Base-by-base conservation (phyloP, 23 red algal species). In the Gracilariopsis chorda region DNA sequence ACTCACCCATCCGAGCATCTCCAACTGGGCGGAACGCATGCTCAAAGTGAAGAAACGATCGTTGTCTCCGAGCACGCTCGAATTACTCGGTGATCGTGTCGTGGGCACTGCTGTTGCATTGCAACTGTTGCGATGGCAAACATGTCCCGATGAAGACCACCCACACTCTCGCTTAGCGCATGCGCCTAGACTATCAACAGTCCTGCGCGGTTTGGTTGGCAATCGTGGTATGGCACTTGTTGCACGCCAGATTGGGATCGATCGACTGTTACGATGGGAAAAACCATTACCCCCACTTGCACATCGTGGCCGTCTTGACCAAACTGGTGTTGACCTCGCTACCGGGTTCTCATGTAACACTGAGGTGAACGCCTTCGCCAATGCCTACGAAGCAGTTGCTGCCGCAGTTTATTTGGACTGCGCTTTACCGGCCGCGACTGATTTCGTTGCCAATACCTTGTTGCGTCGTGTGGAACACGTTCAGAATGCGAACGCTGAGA, bases 81-180 rank as follows among this genome's bases (percentile, higher is more conserved):
- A 86, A 48, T 61, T 86, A 3, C 27, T 86, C 35, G 81, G 81
- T 17, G 81, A 86, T 71, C 63, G 81, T 25, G 81, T 86, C 20
- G 81, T 86, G 34, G 81, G 81, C 33, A 68, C 62, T 1, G 11
- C 30, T 61, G 81, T 86, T 36, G 81, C 81, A 11, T 37, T 40
- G 21, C 81, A 68, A 8, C 12, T 48, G 40, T 35, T 86, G 40
- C 12, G 45, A 0, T 84, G 80, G 80, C 48, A 44, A 36, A 57
- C 46, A 33, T n/a, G 58, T 63, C n/a, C 75, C 25, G 53, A 52
- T 19, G 30, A 30, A 13, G 13, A 5, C 4, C 14, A 28, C 13
- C 25, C 34, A 35, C 29, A 7, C 39, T 8, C 29, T 30, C 60
- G 4, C 13, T 33, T 65, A 7, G 60, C 20, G 55, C 55, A 3